A percentile compares a stretch with the other conserved stretches of the same genome.
These are phyloP conservation scores for Fonsecaea multimorphosa DNA, from an alignment of 2,329 filamentous ascomycete species.

Conservation along the genomic window DNA sequence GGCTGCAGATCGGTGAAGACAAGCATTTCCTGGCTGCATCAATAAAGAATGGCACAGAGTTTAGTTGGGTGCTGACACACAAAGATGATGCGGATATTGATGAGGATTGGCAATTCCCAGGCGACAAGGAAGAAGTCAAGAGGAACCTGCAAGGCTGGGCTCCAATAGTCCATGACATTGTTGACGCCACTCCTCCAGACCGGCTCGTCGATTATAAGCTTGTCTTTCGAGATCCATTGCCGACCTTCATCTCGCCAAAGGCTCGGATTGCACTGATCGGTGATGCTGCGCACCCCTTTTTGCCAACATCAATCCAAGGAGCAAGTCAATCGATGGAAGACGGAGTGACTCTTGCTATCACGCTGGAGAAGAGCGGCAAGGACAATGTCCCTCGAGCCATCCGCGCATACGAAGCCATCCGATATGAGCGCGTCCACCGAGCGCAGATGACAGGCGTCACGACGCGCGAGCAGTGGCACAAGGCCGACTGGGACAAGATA, in stretches of 20 bases:
- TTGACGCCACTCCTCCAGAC: constrained; percentile 38
- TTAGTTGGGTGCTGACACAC: constrained; percentile 64
- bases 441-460: constrained; percentile 40
- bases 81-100: constrained; percentile 55
- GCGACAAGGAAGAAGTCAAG: constrained; percentile 59
- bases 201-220: constrained; percentile 35
- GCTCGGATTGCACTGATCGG: constrained; percentile 57
- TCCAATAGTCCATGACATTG: constrained; percentile 43
- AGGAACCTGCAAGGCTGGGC: constrained; percentile 60
- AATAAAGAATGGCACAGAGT: constrained; percentile 59
- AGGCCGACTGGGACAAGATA: constrained; percentile 47
- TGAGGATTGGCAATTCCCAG: constrained; percentile 63
- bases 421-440: constrained; percentile 39
- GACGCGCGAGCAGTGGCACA: constrained; percentile 41
- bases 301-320: constrained; percentile 57
- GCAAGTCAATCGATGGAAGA: constrained; percentile 60
- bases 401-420: constrained; percentile 38
- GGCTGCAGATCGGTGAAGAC: constrained; percentile 50
- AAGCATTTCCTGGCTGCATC: constrained; percentile 57
- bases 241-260: constrained; percentile 47
- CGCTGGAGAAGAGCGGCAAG: constrained; percentile 44
- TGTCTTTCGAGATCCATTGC: constrained; percentile 36
- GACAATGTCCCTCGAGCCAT: constrained; percentile 40
- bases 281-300: constrained; percentile 59
- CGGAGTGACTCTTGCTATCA: constrained; percentile 55